phyloP scores from a whole-genome alignment of 306 rosid species.

The Cicer judaicum region DNA sequence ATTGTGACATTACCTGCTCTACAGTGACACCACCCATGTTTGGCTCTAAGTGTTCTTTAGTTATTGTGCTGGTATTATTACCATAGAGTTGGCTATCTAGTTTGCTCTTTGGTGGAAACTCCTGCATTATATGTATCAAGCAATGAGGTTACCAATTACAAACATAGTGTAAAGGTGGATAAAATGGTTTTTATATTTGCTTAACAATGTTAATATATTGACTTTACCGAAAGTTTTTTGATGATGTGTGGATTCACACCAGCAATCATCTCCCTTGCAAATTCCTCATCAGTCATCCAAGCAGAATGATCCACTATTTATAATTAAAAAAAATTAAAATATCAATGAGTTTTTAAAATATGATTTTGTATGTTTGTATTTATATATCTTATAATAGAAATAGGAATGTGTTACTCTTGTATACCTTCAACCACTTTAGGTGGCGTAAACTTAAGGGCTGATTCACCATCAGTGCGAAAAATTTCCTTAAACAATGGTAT shows the following conservation, averaged over 20 bases:
- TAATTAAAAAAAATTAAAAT: conserved; percentile 28
- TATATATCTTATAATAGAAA: neutral
- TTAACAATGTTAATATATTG: neutral
- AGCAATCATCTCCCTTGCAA: conserved; percentile 76
- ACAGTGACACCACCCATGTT: conserved; percentile 64
- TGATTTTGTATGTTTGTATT: neutral
- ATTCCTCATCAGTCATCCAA: conserved; percentile 86
- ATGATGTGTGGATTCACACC: conserved; percentile 75
- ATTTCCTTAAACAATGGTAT: conserved; percentile 64
- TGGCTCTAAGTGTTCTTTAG: conserved; percentile 51
- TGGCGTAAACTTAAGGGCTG: conserved; percentile 55
- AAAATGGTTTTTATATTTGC: neutral
- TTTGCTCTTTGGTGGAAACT: conserved; percentile 74
- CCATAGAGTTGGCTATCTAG: conserved; percentile 62
- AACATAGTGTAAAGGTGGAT: conserved; percentile 6
- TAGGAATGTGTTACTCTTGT: neutral
- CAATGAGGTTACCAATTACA: neutral
- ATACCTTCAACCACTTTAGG: conserved; percentile 79
- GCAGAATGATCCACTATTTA: conserved; percentile 58
- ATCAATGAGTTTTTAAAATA: neutral
- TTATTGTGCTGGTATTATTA: conserved; percentile 62
- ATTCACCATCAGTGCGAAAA: conserved; percentile 68
- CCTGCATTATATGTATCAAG: conserved; percentile 48
- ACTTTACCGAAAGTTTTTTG: conserved; percentile 47
- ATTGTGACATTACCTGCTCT: conserved; percentile 54